These are phyloP conservation scores for Haplosporangium sp. DNA, from an alignment of 371 early-diverging fungal genomes.

Conservation along the genomic window DNA sequence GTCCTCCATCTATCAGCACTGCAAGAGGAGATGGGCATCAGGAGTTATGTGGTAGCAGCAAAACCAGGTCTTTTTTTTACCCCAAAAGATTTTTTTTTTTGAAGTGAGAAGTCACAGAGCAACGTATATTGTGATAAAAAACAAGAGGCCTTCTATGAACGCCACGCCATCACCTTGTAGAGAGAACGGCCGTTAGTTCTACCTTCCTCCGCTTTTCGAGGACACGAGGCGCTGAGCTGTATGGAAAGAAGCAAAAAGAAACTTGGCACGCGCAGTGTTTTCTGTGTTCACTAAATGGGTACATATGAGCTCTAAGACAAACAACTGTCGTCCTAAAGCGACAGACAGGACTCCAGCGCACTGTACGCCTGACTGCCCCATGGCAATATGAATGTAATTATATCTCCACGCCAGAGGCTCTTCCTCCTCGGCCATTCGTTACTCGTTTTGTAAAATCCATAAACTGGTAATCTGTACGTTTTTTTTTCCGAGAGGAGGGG, in stretches of 20 bases:
- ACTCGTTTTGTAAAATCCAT: too few relatives aligned
- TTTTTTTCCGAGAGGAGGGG: too few relatives aligned
- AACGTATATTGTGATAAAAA: not conserved
- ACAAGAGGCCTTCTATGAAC: not conserved
- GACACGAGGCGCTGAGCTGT: not conserved
- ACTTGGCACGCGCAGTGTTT: not conserved
- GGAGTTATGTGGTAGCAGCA: too few relatives aligned
- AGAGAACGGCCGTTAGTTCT: too few relatives aligned
- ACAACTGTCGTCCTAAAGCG: conserved; percentile 27
- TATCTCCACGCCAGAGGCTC: too few relatives aligned
- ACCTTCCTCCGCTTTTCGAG: too few relatives aligned
- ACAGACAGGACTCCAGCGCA: not conserved
- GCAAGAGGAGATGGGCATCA: too few relatives aligned
- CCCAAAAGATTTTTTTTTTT: conserved; percentile 5
- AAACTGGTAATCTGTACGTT: too few relatives aligned
- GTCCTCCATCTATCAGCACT: too few relatives aligned
- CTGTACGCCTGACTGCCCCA: too few relatives aligned
- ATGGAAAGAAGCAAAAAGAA: not conserved
- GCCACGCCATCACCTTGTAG: conserved; percentile 1
- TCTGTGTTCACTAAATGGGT: not conserved
- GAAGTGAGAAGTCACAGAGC: not conserved
- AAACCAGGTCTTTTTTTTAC: not conserved
- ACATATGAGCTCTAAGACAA: not conserved
- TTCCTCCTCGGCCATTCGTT: too few relatives aligned
- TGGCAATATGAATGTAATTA: too few relatives aligned